These are phyloP conservation scores for Cladosporium oxysporum DNA, from an alignment of 2,329 filamentous ascomycete species.

Conservation along the genomic window DNA sequence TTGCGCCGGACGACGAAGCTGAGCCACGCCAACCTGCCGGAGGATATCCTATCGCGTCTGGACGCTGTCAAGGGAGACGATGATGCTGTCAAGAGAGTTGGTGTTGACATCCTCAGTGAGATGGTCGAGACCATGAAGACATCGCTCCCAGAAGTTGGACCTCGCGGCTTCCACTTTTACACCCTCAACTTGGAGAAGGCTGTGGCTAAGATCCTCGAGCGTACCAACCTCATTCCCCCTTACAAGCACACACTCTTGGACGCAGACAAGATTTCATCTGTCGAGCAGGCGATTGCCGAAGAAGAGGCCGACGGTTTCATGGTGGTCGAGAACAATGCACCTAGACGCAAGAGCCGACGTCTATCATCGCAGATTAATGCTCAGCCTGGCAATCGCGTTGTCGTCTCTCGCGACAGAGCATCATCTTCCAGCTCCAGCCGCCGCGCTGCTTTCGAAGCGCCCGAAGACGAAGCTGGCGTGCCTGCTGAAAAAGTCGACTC, in stretches of 20 bases:
- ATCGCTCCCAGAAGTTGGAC: conserved; percentile 51
- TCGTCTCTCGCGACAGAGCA: conserved; percentile 63
- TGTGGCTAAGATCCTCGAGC: conserved; percentile 88
- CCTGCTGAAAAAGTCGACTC: conserved; percentile 68
- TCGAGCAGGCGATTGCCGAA: conserved; percentile 51
- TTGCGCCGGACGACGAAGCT: conserved; percentile 91
- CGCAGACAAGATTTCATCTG: conserved; percentile 39
- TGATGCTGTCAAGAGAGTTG: conserved; percentile 76
- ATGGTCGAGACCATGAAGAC: conserved; percentile 76
- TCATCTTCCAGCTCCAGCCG: conserved; percentile 56
- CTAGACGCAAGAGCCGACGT: conserved; percentile 43
- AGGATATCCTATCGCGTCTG: conserved; percentile 67
- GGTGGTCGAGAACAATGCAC: conserved; percentile 40
- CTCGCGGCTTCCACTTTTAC: conserved; percentile 92
- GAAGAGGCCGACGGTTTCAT: conserved; percentile 40
- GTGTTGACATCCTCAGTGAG: conserved; percentile 80
- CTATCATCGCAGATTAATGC: conserved; percentile 79
- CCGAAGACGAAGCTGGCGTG: conserved; percentile 75
- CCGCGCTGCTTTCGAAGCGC: conserved; percentile 61
- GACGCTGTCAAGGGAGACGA: conserved; percentile 76
- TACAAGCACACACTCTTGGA: conserved; percentile 34
- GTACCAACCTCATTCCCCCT: conserved; percentile 76
- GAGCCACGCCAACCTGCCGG: conserved; percentile 82
- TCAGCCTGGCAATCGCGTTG: conserved; percentile 82
- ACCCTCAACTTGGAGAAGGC: conserved; percentile 95